These are phyloP conservation scores for Karstenula rhodostoma DNA, from an alignment of 2,329 filamentous ascomycete genomes.

Conservation along the genomic window DNA sequence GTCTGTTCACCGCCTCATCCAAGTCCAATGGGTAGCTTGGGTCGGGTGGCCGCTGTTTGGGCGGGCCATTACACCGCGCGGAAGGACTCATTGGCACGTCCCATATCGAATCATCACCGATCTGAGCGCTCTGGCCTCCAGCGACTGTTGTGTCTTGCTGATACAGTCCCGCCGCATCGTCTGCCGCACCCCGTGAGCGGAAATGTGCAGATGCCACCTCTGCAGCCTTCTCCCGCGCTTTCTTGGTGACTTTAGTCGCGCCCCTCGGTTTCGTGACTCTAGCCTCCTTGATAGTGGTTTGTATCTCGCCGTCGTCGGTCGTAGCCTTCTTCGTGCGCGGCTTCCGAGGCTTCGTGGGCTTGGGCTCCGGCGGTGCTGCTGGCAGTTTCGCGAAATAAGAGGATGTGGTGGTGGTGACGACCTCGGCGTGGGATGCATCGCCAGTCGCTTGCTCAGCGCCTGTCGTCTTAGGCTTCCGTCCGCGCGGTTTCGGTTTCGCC, in stretches of 20 bases:
- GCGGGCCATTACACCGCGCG: slow-evolving; percentile 18
- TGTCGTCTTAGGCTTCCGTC: slow-evolving; percentile 32
- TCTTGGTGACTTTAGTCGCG: slow-evolving; percentile 17
- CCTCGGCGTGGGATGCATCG: not conserved
- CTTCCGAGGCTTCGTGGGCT: slow-evolving; percentile 39
- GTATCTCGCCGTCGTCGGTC: slow-evolving; percentile 21
- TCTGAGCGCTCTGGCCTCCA: not conserved
- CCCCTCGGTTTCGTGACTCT: slow-evolving; percentile 36
- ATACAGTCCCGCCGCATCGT: slow-evolving; percentile 9
- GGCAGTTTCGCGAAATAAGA: slow-evolving; percentile 27
- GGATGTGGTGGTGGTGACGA: slow-evolving; percentile 29
- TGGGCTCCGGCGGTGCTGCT: slow-evolving; percentile 24
- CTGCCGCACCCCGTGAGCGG: slow-evolving; percentile 6
- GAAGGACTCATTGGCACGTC: slow-evolving; percentile 36
- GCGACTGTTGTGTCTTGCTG: not conserved
- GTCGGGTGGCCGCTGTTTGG: slow-evolving; percentile 24
- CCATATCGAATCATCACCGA: slow-evolving; percentile 31
- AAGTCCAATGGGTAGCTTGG: slow-evolving; percentile 30
- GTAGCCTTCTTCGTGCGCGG: slow-evolving; percentile 41
- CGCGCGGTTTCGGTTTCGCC: slow-evolving; percentile 34
- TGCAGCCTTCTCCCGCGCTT: slow-evolving; percentile 25
- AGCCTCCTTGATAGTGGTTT: slow-evolving; percentile 33
- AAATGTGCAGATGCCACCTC: slow-evolving; percentile 35
- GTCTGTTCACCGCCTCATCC: slow-evolving; percentile 40
- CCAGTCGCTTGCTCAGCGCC: not conserved